Conservation (phyloP, 2,329 filamentous ascomycete species). For the Calonectria leucothoes region DNA sequence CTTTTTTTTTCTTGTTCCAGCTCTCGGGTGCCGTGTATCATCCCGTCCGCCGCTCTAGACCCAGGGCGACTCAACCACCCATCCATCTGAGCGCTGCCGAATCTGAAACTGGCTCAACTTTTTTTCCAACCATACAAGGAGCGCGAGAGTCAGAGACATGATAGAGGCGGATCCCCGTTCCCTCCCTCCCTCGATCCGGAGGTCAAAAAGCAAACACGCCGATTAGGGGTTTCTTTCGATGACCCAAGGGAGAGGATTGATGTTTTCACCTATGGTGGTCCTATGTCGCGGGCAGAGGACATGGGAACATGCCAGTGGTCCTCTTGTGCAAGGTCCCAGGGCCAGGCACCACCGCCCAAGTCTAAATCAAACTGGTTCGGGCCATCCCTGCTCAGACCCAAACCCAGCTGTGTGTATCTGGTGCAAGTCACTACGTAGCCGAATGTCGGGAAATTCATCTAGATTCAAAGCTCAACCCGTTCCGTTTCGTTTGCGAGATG, state of each 20-base stretch:
- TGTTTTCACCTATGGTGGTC: background rate
- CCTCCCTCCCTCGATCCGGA: background rate
- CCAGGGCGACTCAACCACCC: background rate
- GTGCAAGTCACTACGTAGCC: background rate
- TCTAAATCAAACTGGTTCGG: background rate
- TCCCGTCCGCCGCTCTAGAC: background rate
- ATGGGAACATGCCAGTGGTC: background rate
- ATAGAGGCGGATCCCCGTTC: background rate
- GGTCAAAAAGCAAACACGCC: background rate
- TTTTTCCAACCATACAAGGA: background rate
- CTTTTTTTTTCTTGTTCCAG: background rate
- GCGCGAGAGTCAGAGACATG: background rate
- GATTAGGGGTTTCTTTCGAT: background rate
- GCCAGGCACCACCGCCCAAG: background rate
- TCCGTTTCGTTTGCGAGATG: background rate
- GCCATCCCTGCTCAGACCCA: background rate
- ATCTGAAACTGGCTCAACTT: slow-evolving; percentile 23
- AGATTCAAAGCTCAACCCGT: background rate
- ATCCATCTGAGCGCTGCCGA: slow-evolving; percentile 1
- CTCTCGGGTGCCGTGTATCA: background rate
- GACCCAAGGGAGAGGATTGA: slow-evolving; percentile 9
- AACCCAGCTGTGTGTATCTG: background rate
- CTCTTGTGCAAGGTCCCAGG: background rate
- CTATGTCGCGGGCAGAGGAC: background rate
- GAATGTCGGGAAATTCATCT: background rate